phyloP scores from a whole-genome alignment of 139 green algal species.

The Yamagishiella unicocca region DNA sequence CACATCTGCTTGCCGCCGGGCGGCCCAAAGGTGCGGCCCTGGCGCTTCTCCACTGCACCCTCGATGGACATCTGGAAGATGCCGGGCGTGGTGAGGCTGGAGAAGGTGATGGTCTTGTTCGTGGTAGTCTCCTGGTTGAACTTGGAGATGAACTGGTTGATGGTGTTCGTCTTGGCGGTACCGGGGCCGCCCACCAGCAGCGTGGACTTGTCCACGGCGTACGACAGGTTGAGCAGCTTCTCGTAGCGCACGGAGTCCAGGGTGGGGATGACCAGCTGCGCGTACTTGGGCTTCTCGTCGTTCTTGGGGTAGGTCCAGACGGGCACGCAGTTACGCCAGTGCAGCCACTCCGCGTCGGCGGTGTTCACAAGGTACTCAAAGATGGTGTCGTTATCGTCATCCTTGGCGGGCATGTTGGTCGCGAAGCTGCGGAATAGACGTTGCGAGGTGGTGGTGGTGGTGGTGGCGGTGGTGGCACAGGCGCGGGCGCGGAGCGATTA shows the following conservation, averaged over 20 bases:
- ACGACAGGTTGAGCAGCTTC: slow-evolving; percentile 83
- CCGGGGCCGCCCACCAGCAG: slow-evolving; percentile 92
- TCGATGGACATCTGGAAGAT: slow-evolving; percentile 94
- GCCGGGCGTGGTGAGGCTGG: slow-evolving; percentile 88
- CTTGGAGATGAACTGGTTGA: slow-evolving; percentile 89
- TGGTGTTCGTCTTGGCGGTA: slow-evolving; percentile 91
- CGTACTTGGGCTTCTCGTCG: slow-evolving; percentile 90
- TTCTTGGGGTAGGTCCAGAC: slow-evolving; percentile 85
- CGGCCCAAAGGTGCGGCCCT: slow-evolving; percentile 94
- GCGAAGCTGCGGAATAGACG: slow-evolving; percentile 47
- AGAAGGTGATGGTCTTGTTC: slow-evolving; percentile 95
- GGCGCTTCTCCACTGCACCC: slow-evolving; percentile 92
- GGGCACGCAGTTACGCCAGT: slow-evolving; percentile 87
- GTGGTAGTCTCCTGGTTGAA: slow-evolving; percentile 78
- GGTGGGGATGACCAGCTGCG: slow-evolving; percentile 93
- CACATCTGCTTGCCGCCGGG: slow-evolving; percentile 89
- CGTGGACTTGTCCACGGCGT: slow-evolving; percentile 75
- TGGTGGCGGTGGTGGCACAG: too few species aligned
- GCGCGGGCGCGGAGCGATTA: too few species aligned
- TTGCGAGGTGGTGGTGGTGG: too few species aligned
- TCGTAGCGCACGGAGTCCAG: slow-evolving; percentile 91
- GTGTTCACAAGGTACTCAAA: slow-evolving; percentile 90
- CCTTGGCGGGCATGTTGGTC: slow-evolving; percentile 59
- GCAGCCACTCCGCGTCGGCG: slow-evolving; percentile 75
- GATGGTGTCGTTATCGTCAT: slow-evolving; percentile 79